Percentiles rank a stretch among this genome's conserved stretches.
Conservation (phyloP, 441 rosid species). For the Pelargonium myrrhifolium region DNA sequence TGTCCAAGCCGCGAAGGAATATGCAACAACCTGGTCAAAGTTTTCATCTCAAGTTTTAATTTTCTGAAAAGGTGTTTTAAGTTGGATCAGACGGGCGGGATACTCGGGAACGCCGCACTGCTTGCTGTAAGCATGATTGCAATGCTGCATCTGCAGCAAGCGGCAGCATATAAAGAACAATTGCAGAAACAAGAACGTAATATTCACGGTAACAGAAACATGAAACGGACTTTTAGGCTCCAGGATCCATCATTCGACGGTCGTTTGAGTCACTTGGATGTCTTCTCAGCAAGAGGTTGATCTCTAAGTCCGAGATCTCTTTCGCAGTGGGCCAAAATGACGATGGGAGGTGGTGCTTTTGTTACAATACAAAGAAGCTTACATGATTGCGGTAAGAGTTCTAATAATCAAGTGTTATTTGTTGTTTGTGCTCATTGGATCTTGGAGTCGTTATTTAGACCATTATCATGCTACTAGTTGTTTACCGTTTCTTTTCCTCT, state of each 20-base stretch:
- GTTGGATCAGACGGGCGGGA: slow-evolving; percentile 48
- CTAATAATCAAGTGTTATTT: background rate
- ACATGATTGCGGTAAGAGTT: background rate
- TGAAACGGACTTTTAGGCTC: background rate
- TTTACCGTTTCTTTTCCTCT: too few species aligned
- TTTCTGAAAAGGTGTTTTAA: slow-evolving; percentile 49
- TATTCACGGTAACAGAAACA: background rate
- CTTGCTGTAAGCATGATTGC: slow-evolving; percentile 67
- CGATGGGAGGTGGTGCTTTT: too few species aligned
- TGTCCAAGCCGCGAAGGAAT: slow-evolving; percentile 21
- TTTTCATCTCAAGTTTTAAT: slow-evolving; percentile 45
- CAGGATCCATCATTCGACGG: background rate
- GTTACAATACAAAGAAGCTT: background rate
- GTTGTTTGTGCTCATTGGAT: background rate
- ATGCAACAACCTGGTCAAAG: slow-evolving; percentile 33
- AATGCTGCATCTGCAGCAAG: slow-evolving; percentile 55
- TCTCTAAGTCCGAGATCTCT: too few species aligned
- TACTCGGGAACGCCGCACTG: slow-evolving; percentile 68
- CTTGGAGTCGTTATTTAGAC: too few species aligned
- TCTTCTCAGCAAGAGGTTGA: too few species aligned
- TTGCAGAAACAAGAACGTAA: slow-evolving; percentile 16
- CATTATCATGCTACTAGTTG: background rate
- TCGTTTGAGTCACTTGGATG: too few species aligned
- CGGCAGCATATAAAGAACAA: slow-evolving; percentile 31
- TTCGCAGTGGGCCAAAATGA: too few species aligned